phyloP scores from a whole-genome alignment of 1,139 yeast species.

The Hyphopichia wangnamkhiaoensis region DNA sequence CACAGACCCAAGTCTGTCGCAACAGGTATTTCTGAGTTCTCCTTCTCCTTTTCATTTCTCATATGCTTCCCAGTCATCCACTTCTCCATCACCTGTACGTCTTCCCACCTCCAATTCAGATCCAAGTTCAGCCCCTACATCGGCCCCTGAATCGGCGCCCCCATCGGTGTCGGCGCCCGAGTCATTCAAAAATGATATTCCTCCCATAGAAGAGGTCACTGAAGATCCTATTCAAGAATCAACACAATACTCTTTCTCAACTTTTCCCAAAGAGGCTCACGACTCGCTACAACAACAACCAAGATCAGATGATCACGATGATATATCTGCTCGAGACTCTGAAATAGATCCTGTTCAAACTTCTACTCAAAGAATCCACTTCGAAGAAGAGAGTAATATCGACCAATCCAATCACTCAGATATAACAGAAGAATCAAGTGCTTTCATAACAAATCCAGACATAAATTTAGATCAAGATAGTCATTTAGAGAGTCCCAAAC shows the following conservation, averaged over 20 bases:
- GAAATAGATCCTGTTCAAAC: not conserved
- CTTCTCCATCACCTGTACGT: not conserved
- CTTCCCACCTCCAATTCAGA: not conserved
- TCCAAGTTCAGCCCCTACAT: not conserved
- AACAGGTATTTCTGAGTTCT: too few species aligned
- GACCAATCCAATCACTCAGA: not conserved
- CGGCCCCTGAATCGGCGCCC: too few species aligned
- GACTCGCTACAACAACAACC: not conserved
- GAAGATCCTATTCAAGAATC: not conserved
- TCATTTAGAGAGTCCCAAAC: not conserved
- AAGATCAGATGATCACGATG: not conserved
- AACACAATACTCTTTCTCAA: not conserved
- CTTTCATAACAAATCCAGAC: slow-evolving; percentile 5
- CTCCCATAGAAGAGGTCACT: not conserved
- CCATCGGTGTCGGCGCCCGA: too few species aligned
- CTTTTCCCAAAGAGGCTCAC: not conserved
- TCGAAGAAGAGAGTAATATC: not conserved
- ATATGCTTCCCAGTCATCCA: not conserved
- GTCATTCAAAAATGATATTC: not conserved
- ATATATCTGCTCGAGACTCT: not conserved
- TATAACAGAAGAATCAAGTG: slow-evolving; percentile 2
- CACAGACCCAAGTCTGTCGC: too few species aligned
- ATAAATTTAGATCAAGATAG: not conserved
- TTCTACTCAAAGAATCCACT: not conserved
- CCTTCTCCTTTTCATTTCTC: too few species aligned